Conservation (phyloP, 192 early-diverging fungal genomes). For the Backusella luteola region DNA sequence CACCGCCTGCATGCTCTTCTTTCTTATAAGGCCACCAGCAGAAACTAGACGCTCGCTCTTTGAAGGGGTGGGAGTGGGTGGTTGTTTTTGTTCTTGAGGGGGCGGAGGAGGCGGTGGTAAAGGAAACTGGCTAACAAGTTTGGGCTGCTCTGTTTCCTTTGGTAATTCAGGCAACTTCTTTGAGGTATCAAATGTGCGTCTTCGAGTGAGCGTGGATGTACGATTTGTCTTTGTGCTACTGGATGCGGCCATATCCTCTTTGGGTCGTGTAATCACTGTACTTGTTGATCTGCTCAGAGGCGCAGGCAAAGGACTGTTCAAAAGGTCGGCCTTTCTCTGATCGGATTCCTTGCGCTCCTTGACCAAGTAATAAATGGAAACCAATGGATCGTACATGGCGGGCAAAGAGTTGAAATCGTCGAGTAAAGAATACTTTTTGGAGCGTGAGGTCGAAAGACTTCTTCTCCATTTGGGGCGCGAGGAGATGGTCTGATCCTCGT, state of each 20-base stretch:
- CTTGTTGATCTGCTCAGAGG: constrained; percentile 10
- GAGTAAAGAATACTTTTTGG: background rate
- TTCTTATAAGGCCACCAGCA: background rate
- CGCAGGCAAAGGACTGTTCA: background rate
- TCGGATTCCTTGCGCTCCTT: constrained; percentile 39
- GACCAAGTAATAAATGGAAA: constrained; percentile 86
- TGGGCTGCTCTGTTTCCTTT: background rate
- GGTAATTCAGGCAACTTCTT: constrained; percentile 9
- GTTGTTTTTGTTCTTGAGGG: background rate
- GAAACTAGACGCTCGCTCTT: background rate
- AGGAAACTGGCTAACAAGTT: background rate
- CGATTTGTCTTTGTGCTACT: background rate
- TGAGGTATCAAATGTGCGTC: constrained; percentile 10
- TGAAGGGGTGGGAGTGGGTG: background rate
- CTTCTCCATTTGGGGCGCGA: constrained; percentile 13
- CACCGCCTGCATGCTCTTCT: constrained; percentile 8
- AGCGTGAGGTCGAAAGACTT: background rate
- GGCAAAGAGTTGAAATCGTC: constrained; percentile 22
- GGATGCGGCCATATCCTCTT: background rate
- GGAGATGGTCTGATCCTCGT: background rate
- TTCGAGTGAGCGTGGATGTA: background rate
- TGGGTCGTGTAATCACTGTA: background rate
- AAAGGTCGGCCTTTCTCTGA: background rate
- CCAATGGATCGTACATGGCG: constrained; percentile 54
- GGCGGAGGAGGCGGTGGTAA: background rate